Conservation (phyloP, 768 basidiomycete species). For the Kwoniella sp. region DNA sequence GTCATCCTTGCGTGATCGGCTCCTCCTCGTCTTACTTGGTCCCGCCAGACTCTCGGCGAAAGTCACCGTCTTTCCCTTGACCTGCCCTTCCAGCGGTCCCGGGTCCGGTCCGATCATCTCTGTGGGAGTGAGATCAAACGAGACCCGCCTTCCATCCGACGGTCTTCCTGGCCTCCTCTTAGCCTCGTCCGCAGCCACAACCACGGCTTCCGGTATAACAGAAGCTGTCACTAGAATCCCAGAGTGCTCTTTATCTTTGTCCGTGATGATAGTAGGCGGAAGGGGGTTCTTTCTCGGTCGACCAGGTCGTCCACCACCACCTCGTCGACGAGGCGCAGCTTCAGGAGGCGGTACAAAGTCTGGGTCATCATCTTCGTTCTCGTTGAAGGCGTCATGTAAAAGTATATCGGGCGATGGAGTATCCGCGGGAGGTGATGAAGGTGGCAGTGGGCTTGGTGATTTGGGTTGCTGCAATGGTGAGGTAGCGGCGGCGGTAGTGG, state of each 20-base stretch:
- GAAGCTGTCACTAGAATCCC: not conserved
- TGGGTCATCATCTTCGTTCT: constrained; percentile 32
- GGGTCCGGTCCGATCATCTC: not conserved
- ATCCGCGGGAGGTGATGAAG: not conserved
- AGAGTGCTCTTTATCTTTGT: not conserved
- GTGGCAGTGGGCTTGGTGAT: not conserved
- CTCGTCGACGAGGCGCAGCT: not conserved
- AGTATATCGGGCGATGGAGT: constrained; percentile 34
- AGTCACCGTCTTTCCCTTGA: not conserved
- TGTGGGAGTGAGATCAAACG: not conserved
- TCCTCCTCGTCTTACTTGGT: not conserved
- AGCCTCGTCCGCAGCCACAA: not conserved
- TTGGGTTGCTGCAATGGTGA: not conserved
- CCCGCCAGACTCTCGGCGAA: not conserved
- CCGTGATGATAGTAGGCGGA: not conserved
- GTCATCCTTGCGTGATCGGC: not conserved
- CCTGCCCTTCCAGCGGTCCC: not conserved
- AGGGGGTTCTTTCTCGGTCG: constrained; percentile 9
- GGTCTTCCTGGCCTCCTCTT: not conserved
- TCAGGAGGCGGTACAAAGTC: constrained; percentile 29
- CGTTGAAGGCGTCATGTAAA: constrained; percentile 32
- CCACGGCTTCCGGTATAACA: too few species aligned
- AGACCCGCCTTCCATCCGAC: not conserved
- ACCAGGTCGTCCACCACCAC: constrained; percentile 2
- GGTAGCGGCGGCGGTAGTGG: too few species aligned